Percentiles rank a stretch among this genome's conserved stretches.
Evolutionary conservation across 208 protist genomes (phyloP).

Genomic region (Crithidia thermophila): DNA sequence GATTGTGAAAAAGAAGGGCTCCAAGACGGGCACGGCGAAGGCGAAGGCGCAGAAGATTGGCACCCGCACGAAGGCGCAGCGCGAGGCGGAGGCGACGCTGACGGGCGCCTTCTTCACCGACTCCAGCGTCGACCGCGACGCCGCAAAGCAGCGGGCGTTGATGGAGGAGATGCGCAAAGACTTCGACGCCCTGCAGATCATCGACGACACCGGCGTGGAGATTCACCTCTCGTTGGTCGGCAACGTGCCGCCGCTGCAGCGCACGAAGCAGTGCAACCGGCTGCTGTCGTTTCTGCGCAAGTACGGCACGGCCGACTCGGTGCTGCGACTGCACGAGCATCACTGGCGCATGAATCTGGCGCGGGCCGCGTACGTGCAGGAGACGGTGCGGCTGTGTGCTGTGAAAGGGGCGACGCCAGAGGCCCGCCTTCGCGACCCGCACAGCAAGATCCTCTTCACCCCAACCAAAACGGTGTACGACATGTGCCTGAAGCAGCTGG

Average conservation of each 20-base stretch:
- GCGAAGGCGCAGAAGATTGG: slow-evolving; percentile 11
- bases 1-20: not conserved
- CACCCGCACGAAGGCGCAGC: slow-evolving; percentile 12
- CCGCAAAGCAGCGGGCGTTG: slow-evolving; percentile 30
- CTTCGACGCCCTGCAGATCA: slow-evolving; percentile 46
- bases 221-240: slow-evolving; percentile 38
- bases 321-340: slow-evolving; percentile 51
- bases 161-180: slow-evolving; percentile 40
- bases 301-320: slow-evolving; percentile 37
- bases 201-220: slow-evolving; percentile 44
- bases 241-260: slow-evolving; percentile 45
- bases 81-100: slow-evolving; percentile 42
- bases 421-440: slow-evolving; percentile 33
- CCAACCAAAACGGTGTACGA: slow-evolving; percentile 57
- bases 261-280: slow-evolving; percentile 46
- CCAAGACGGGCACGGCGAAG: slow-evolving; percentile 1
- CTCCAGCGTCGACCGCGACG: slow-evolving; percentile 42
- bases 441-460: slow-evolving; percentile 41
- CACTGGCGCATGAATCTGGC: slow-evolving; percentile 62
- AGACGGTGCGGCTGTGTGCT: slow-evolving; percentile 52
- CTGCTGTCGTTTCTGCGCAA: slow-evolving; percentile 50
- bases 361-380: slow-evolving; percentile 52
- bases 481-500: slow-evolving; percentile 51
- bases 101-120: slow-evolving; percentile 52
- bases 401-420: slow-evolving; percentile 50